These are phyloP conservation scores for Simplicillium sp. DNA, from an alignment of 2,329 filamentous ascomycete species.

Conservation along the genomic window DNA sequence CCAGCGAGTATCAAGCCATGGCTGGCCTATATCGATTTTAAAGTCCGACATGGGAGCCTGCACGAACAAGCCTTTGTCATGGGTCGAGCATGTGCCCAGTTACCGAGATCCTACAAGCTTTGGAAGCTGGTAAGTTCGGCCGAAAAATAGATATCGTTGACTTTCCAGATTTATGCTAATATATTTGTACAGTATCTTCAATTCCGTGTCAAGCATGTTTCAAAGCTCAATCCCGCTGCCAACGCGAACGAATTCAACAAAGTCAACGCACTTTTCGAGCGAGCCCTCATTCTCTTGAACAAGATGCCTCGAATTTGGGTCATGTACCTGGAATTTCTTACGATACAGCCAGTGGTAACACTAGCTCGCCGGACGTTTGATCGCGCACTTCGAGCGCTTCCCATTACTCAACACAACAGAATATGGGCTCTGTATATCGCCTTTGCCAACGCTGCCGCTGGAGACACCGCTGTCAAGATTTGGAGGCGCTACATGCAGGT, in stretches of 20 bases:
- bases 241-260: constrained; percentile 79
- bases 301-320: constrained; percentile 99
- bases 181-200: constrained; percentile 60
- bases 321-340: constrained; percentile 86
- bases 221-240: constrained; percentile 71
- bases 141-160: background rate
- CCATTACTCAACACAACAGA: constrained; percentile 88
- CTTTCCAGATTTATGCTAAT: background rate
- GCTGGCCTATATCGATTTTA: constrained; percentile 90
- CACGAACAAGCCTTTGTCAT: constrained; percentile 81
- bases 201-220: constrained; percentile 72
- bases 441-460: constrained; percentile 85
- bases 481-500: constrained; percentile 97
- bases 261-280: constrained; percentile 90
- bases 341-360: constrained; percentile 86
- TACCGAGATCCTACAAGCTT: constrained; percentile 93
- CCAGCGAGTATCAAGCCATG: constrained; percentile 83
- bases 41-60: constrained; percentile 72
- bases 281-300: constrained; percentile 84
- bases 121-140: constrained; percentile 77
- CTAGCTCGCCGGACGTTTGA: constrained; percentile 83
- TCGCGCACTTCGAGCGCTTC: constrained; percentile 79
- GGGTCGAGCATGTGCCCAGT: constrained; percentile 80
- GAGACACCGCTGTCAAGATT: constrained; percentile 82
- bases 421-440: constrained; percentile 89